phyloP scores from a whole-genome alignment of 345 rosid species.

The Raphanus sativus region DNA sequence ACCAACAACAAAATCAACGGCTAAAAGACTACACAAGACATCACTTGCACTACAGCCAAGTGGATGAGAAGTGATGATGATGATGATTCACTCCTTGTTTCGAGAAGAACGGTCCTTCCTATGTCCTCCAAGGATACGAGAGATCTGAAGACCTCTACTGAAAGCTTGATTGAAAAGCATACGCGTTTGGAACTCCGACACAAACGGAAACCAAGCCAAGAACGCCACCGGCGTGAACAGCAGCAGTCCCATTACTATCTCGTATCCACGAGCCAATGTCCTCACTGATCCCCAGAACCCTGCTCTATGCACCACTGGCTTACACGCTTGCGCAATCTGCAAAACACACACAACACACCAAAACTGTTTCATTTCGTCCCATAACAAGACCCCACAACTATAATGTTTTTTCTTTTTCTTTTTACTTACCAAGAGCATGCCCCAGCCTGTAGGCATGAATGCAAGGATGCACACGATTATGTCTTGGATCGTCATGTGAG shows the following conservation, averaged over 20 bases:
- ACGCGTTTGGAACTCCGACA: constrained; percentile 97
- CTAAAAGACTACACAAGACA: neutral
- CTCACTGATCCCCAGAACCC: constrained; percentile 92
- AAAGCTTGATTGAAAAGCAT: constrained; percentile 99
- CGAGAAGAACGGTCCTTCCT: constrained; percentile 77
- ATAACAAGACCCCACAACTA: neutral
- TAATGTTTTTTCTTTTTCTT: neutral
- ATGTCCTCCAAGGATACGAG: constrained; percentile 96
- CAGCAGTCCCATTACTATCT: constrained; percentile 88
- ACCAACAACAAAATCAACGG: neutral
- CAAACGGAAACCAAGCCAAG: constrained; percentile 98
- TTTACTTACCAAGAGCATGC: constrained; percentile 79
- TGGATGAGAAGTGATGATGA: neutral
- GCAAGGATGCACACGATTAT: constrained; percentile 90
- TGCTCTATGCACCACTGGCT: constrained; percentile 61
- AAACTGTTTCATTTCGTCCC: neutral
- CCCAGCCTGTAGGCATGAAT: constrained; percentile 99
- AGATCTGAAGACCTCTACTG: constrained; percentile 98
- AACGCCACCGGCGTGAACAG: constrained; percentile 98
- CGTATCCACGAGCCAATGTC: constrained; percentile 94
- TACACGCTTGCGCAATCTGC: constrained; percentile 97
- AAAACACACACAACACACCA: neutral
- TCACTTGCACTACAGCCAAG: neutral
- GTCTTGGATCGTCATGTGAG: constrained; percentile 85
- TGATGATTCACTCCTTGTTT: constrained; percentile 56